Evolutionary conservation across 805 yeast species (phyloP), one percentile per base, ranked within the genome.

Genomic region (Suhomyces sp.): DNA sequence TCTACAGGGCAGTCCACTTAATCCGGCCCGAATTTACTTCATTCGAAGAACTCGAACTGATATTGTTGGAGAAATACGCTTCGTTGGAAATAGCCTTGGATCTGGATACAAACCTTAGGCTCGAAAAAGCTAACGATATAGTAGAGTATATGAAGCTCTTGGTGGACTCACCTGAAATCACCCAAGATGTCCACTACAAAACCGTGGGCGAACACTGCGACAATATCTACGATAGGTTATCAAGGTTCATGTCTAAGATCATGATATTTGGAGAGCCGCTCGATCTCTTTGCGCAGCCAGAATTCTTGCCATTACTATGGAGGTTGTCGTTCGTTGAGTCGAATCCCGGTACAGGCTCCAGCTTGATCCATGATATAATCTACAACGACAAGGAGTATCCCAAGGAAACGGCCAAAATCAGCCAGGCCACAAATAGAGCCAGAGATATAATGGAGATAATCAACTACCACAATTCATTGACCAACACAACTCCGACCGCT

Each of bases 241-340:
- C 77, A 15, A 43, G 53, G 17, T 68, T 73, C 53, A 60, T 72
- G 15, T 49, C 62, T 35, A 56, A 57, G 1, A 41, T 74, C 12
- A 60, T 61, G 51, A 35, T 53, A 27, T 73, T 73, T 49, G 52
- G 51, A 15, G 64, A 63, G 12, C 48, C 52, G 10, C 55, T 71
- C 40, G 58, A 64, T 20, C 51, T 72, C 49, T 54, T 67, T 3
- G 40, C 59, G 3, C 53, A 60, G 19, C 66, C 67, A 2, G 65
- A 65, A 35, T 64, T 73, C 46, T 54, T 69, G 3, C 73, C 75
- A 4, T 59, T 75, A 22, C 59, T 75, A 7, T 69, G 75, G 71
- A 60, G 71, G 44, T 49, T 75, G 43, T 55, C 73, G 1, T 60
- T 57, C 43, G 53, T 56, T 4, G 47, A 55, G 10, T 45, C 56